Percentiles rank a stretch among this genome's conserved stretches.
phyloP scores from a whole-genome alignment of 805 yeast genomes.

The Yamadazyma nakazawae region DNA sequence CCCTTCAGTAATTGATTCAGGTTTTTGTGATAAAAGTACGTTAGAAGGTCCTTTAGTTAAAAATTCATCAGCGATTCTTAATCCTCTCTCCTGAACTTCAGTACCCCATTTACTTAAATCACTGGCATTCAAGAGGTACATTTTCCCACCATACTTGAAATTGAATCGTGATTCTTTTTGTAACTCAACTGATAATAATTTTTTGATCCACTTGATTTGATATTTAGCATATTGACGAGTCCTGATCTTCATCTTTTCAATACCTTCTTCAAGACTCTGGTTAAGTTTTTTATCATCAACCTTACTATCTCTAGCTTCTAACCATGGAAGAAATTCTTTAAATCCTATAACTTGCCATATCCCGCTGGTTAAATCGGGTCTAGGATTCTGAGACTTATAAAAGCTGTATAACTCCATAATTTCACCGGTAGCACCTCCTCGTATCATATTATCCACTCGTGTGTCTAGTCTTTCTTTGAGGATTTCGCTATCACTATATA shows the following conservation, averaged over 20 bases:
- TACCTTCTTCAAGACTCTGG: constrained; percentile 40
- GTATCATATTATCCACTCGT: constrained; percentile 83
- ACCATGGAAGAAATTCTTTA: constrained; percentile 81
- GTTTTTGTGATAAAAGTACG: constrained; percentile 26
- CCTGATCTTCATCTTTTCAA: constrained; percentile 73
- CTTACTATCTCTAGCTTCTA: constrained; percentile 18
- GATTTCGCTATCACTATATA: constrained; percentile 59
- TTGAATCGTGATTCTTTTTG: constrained; percentile 42
- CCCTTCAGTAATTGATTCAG: constrained; percentile 18
- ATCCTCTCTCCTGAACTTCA: constrained; percentile 56
- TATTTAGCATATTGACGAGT: constrained; percentile 85
- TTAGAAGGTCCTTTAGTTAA: constrained; percentile 24
- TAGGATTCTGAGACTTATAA: constrained; percentile 30
- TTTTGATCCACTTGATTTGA: constrained; percentile 89
- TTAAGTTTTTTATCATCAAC: constrained; percentile 7
- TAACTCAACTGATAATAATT: constrained; percentile 61
- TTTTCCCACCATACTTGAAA: constrained; percentile 57
- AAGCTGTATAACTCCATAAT: constrained; percentile 54
- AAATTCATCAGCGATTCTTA: constrained; percentile 42
- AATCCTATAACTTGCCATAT: constrained; percentile 95
- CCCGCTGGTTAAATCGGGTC: constrained; percentile 64
- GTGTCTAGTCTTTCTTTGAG: constrained; percentile 64
- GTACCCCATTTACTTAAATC: constrained; percentile 60
- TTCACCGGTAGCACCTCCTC: constrained; percentile 66
- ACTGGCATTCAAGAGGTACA: constrained; percentile 74